Conservation (phyloP, 2,329 filamentous ascomycete genomes). For the Orbilia brochopaga region DNA sequence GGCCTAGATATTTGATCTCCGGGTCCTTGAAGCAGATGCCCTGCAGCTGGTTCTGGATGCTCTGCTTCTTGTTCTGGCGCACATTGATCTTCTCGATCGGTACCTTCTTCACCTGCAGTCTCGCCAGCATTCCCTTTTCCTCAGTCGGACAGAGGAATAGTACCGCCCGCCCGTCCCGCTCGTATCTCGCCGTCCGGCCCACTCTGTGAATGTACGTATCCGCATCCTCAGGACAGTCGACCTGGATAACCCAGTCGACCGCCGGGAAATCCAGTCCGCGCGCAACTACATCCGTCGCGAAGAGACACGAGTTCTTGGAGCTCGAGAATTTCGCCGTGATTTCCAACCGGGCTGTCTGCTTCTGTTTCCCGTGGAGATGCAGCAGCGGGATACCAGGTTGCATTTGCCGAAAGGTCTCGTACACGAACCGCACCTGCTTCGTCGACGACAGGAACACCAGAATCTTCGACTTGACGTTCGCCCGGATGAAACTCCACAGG, state of each 20-base stretch:
- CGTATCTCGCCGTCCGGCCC: slow-evolving; percentile 90
- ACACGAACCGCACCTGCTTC: slow-evolving; percentile 95
- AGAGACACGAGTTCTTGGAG: slow-evolving; percentile 83
- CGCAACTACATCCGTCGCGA: slow-evolving; percentile 93
- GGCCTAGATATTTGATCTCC: slow-evolving; percentile 89
- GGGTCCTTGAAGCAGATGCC: slow-evolving; percentile 96
- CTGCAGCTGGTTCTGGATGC: slow-evolving; percentile 82
- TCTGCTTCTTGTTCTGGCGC: slow-evolving; percentile 85
- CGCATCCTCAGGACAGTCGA: slow-evolving; percentile 94
- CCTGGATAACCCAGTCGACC: slow-evolving; percentile 98
- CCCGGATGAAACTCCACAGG: slow-evolving; percentile 87
- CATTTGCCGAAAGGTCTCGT: slow-evolving; percentile 88
- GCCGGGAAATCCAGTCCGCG: slow-evolving; percentile 93
- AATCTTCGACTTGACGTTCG: slow-evolving; percentile 90
- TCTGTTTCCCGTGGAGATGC: slow-evolving; percentile 92
- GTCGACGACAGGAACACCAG: slow-evolving; percentile 93
- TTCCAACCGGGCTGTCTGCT: slow-evolving; percentile 84
- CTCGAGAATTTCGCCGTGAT: slow-evolving; percentile 83
- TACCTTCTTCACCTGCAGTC: slow-evolving; percentile 86
- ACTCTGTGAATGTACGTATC: slow-evolving; percentile 98
- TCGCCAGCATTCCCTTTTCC: slow-evolving; percentile 85
- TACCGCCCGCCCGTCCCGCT: slow-evolving; percentile 83
- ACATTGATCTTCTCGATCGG: slow-evolving; percentile 86
- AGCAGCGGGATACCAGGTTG: slow-evolving; percentile 92
- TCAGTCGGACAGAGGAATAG: slow-evolving; percentile 92